Evolutionary conservation across 768 basidiomycete species (phyloP), one percentile per base, ranked within the genome.

Genomic region (Boletus pseudo-olivaceus): DNA sequence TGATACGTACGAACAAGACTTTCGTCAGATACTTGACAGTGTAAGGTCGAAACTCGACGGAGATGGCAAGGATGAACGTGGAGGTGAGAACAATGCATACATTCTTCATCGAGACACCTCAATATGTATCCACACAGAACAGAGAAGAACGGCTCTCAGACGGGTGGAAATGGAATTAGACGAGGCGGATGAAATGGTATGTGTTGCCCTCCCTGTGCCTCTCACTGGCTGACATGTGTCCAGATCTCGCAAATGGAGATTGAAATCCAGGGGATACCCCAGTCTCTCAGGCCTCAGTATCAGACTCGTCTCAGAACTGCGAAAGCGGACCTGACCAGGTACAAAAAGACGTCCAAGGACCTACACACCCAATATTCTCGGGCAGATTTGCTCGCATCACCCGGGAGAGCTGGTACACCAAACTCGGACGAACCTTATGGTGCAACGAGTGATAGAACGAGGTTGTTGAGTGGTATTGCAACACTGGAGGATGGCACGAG

Each of bases 231-330:
- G 23, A 58, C 56, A 42, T 32, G 33, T 47, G 19, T 47, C 4
- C 61, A 98, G 96, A 82, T 98, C 60, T 93, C 93, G 44, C 97
- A 99, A 82, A 97, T 99, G 96, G 96, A 98, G 75, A 88, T 99
- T 54, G 97, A 99, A 75, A 87, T 96, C 7, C 93, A 94, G 63
- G 90, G 92, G 11, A 93, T 98, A 67, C 93, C 94, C 1, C 86
- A 90, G 65, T 88, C 89, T 20, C 78, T 94, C 62, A 83, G 88
- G 47, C 73, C 85, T 0, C 82, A 84, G 56, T 95, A 94, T 67
- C 85, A 88, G 57, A 70, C 79, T 19, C 84, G 92, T 55, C 81
- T 97, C 49, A 80, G 82, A 57, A 73, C 82, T 10, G 83, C 90
- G 56, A 95, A 94, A 67, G 73, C 82, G 3, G 86, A 87, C 47